Base-by-base conservation (phyloP, 306 rosid genomes). In the Quercus agrifolia region DNA sequence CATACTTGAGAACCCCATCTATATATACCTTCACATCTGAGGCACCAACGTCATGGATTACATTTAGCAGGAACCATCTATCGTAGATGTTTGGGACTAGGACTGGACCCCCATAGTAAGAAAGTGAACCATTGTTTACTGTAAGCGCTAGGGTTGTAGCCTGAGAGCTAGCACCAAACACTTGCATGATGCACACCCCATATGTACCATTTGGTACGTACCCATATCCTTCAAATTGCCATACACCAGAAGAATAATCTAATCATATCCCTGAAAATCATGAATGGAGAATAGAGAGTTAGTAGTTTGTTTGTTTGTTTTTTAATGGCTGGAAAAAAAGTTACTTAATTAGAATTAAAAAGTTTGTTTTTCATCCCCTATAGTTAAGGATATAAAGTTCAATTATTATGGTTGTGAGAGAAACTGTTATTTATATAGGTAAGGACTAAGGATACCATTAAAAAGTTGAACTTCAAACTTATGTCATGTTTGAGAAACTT, bases 131-230 rank as follows among this genome's bases (percentile, higher is more conserved):
- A 38, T 82, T 76, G 35, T 77, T 61, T 13, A 76, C 73, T 72
- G 74, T 49, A 41, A 82, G 74, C 81, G 72, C 77, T 13, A 82
- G 52, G 7, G 81, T 82, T 77, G 81, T 31, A 5, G 85, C 81
- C 77, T 61, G 56, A 46, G 77, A 81, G 38, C 78, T 38, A 35
- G 83, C 83, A 21, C 83, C 83, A 41, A 80, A 80, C 46, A 80
- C 52, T 56, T 74, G 83, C 83, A 80, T 80, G 74, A 80, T 74
- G 74, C 79, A 74, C 21, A 80, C 79, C 10, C 83, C 78, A 23
- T 78, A 64, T 66, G 79, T 74, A 21, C 83, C 79, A 9, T 12
- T 62, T 54, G 69, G 79, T 3, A 64, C 83, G 11, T 80, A 74
- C 25, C 78, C 78, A 55, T 63, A 23, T 54, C 56, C 83, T 80